Evolutionary conservation across 768 basidiomycete genomes (phyloP), one percentile per base, ranked within the genome.

Genomic region (Lactarius evosmus): DNA sequence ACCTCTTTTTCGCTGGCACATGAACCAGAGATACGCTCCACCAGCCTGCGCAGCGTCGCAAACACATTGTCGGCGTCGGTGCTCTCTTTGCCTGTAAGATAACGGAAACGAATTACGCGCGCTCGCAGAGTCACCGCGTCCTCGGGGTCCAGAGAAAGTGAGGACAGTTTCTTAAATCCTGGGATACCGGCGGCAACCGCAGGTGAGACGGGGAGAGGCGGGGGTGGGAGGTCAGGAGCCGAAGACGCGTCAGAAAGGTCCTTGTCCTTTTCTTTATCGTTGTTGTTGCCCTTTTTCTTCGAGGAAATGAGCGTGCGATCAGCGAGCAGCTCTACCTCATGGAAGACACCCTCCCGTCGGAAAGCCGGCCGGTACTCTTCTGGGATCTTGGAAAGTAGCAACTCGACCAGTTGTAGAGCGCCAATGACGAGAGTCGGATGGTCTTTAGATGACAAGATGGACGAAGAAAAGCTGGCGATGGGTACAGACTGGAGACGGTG

Each of bases 91-190:
- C 79, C 79, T 6, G 82, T 77, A 9, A 91, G 79, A 71, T 89
- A 86, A 71, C 89, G 93, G 76, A 95, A 90, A 59, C 89, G 85
- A 68, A 98, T 87, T 51, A 97, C 86, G 16, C 93, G 85, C 54
- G 93, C 89, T n/a, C 97, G 89, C 51, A 96, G 74, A 27, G 95
- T 96, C 70, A 95, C 91, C 7, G 89, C 88, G 75, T 99, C 97
- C 70, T 92, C 91, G 11, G 91, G 89, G 61, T 95, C 90, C 60
- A 91, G 73, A 4, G 88, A 82, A 44, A 86, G 74, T 1, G 89
- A 84, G 9, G 86, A 81, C 19, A 86, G 73, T 66, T 87, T 91
- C 77, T 87, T 91, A 75, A 84, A 84, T 4, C 85, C 85, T 11
- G 85, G 83, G 27, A 85, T 73, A 34, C 71, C 59, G 19, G 73